A percentile compares a stretch with the other conserved stretches of the same genome.
Evolutionary conservation across 345 rosid species (phyloP).

Genomic region (Trapa bicornis): DNA sequence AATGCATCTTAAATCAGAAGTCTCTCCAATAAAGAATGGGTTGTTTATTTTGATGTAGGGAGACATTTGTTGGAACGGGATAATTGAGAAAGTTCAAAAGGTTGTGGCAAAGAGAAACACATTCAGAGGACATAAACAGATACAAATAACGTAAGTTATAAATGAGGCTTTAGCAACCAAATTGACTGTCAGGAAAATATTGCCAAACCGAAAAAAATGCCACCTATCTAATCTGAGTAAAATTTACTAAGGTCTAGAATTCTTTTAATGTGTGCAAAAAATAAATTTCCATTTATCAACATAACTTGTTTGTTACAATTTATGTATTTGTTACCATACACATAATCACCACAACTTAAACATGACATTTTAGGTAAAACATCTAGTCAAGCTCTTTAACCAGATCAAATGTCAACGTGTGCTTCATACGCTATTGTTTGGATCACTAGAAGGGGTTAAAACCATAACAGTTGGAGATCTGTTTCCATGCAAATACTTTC

Average conservation of each 20-base stretch:
- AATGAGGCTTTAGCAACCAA: neutral
- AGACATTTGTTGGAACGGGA: neutral
- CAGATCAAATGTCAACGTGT: neutral
- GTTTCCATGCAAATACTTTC: neutral
- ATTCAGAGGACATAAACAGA: neutral
- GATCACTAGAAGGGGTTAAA: neutral
- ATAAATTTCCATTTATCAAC: neutral
- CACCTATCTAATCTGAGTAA: neutral
- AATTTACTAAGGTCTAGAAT: neutral
- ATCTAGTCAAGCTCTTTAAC: neutral
- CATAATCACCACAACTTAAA: neutral
- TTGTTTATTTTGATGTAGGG: neutral
- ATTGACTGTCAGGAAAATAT: neutral
- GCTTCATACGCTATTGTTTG: neutral
- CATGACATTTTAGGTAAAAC: neutral
- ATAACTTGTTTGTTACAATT: neutral
- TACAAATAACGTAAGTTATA: neutral
- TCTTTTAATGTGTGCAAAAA: neutral
- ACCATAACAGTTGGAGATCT: neutral
- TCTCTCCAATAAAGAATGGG: neutral
- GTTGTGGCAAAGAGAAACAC: neutral
- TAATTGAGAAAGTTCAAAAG: neutral
- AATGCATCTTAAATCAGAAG: neutral
- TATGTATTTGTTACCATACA: neutral
- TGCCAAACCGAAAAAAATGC: neutral